Percentiles rank a stretch among this genome's conserved stretches.
phyloP scores from a whole-genome alignment of 129 eudicot species.

The Escallonia herrerae region DNA sequence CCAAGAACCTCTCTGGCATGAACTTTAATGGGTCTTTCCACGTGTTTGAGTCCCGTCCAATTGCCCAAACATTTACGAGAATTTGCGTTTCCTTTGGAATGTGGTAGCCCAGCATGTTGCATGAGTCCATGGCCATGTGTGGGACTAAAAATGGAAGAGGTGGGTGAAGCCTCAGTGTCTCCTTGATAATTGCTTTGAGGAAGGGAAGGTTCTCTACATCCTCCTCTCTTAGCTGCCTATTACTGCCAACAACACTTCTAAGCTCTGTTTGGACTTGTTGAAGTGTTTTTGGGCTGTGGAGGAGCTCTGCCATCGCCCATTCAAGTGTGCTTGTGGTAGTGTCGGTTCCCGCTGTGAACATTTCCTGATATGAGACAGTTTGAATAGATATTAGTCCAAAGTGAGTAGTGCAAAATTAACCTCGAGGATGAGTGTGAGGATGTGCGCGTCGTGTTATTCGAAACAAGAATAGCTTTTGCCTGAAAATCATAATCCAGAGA shows the following conservation, averaged over 20 bases:
- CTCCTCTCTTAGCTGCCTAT: slow-evolving; percentile 29
- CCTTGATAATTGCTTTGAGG: slow-evolving; percentile 60
- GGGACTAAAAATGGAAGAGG: slow-evolving; percentile 65
- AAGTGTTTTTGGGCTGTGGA: slow-evolving; percentile 32
- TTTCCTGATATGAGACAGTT: slow-evolving; percentile 28
- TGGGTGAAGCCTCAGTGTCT: slow-evolving; percentile 64
- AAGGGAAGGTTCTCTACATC: slow-evolving; percentile 47
- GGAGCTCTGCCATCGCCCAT: slow-evolving; percentile 79
- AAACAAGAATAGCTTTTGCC: no score
- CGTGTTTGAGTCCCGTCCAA: slow-evolving; percentile 45
- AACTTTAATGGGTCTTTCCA: slow-evolving; percentile 48
- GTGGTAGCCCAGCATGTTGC: slow-evolving; percentile 38
- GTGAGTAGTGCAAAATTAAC: background rate
- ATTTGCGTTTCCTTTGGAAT: slow-evolving; percentile 62
- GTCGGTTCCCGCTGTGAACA: slow-evolving; percentile 66
- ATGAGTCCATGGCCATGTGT: slow-evolving; percentile 59
- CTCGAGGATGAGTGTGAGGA: background rate
- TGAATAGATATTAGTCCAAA: background rate
- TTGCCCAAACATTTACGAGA: slow-evolving; percentile 63
- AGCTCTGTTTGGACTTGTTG: slow-evolving; percentile 30
- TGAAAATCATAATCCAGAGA: no score
- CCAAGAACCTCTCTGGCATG: slow-evolving; percentile 58
- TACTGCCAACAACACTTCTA: slow-evolving; percentile 11
- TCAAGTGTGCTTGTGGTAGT: slow-evolving; percentile 63
- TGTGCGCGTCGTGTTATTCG: no score